phyloP scores from a whole-genome alignment of 208 protist species.

The Leishmania gerbilli region DNA sequence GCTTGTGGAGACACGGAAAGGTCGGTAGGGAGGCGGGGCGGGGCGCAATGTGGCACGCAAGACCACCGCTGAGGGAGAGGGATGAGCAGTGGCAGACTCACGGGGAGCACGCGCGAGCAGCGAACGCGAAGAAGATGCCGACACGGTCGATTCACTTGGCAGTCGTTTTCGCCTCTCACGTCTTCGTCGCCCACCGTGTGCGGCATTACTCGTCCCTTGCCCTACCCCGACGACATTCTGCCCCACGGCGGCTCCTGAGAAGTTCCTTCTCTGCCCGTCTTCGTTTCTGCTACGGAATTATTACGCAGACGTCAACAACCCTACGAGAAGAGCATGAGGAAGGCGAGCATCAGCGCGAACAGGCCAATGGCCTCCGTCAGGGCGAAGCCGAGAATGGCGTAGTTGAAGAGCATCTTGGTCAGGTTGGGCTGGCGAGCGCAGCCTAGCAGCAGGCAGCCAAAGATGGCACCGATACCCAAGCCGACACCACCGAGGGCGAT shows the following conservation, averaged over 20 bases:
- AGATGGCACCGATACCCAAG: slow-evolving; percentile 77
- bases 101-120: neutral
- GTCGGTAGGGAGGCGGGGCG: neutral
- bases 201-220: neutral
- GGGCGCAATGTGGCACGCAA: neutral
- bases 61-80: neutral
- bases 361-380: slow-evolving; percentile 88
- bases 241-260: neutral
- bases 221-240: too few species aligned
- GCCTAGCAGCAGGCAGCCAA: slow-evolving; percentile 67
- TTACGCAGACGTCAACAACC: neutral
- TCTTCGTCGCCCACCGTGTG: neutral
- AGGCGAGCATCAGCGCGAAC: slow-evolving; percentile 86
- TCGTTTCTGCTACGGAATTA: neutral
- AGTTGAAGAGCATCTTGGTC: slow-evolving; percentile 85
- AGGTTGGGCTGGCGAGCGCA: slow-evolving; percentile 79
- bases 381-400: slow-evolving; percentile 83
- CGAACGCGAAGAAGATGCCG: neutral
- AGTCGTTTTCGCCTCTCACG: neutral
- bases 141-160: neutral
- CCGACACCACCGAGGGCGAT: slow-evolving; percentile 73
- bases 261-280: too few species aligned
- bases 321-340: slow-evolving; percentile 91
- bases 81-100: neutral
- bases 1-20: too few species aligned